Base-by-base conservation (phyloP, 352 stramenopile species). In the Phytopythium delawarense region DNA sequence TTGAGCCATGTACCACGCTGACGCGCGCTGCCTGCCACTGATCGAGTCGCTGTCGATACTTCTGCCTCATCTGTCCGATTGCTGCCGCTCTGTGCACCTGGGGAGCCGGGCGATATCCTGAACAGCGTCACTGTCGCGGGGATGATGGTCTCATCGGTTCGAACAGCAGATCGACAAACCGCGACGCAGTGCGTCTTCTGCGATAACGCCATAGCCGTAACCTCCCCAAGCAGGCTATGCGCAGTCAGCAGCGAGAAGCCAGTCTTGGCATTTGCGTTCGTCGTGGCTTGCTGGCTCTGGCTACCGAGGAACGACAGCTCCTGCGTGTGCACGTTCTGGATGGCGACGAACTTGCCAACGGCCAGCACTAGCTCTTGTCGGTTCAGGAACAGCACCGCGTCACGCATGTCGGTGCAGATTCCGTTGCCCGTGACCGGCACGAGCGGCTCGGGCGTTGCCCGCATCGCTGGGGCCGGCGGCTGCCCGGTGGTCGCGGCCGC, bases 131-230 rank as follows among this genome's bases (percentile, higher is more conserved):
- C 71, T 1, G 70, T 75, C 18, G 75, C 73, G 20, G 59, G 60
- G 2, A 61, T 59, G 53, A 20, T 72, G 9, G 59, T 57, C 11
- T 75, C 66, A 21, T 44, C 46, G 6, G 45, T 53, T 35, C 70
- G 70, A n/a, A 76, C 66, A 35, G 80, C 73, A 1, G 70, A 70
- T 11, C 82, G 80, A 46, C 78, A 90, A 13, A 94, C 61, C 3
- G 78, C 67, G 9, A 94, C 56, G 23, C 82, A 72, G 15, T 74
- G 68, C 0, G 76, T 71, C 60, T 87, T 89, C 15, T 65, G 67
- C 34, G 79, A 84, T n/a, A 94, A 54, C 2, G 76, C 79, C 71
- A 94, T 76, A 0, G 84, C 82, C 9, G 79, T 84, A 72, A 94
- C 81, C 42, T 89, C 79, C 18, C 80, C 82, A 0, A 91, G 58